Base-by-base conservation (phyloP, 768 basidiomycete species). In the Suillus clintonianus region DNA sequence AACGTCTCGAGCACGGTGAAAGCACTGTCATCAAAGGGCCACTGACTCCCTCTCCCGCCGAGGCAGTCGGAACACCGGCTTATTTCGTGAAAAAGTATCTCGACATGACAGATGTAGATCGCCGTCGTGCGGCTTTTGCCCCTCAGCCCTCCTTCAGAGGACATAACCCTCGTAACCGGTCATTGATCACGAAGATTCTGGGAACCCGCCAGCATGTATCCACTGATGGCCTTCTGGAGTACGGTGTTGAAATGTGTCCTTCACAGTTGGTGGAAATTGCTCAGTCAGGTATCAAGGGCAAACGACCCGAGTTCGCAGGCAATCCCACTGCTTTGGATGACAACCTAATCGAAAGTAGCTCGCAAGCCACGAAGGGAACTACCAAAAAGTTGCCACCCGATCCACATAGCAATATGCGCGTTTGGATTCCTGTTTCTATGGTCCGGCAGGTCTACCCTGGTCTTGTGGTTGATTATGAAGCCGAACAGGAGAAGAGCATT, bases 351-450 rank as follows among this genome's bases (percentile, higher is more conserved):
- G 70, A 66, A 42, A 62, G 60, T 14, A 60, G 58, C 41, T 42
- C 58, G 42, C 27, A 45, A 45, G 42, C 42, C 8, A 55, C 57
- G 7, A 61, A 59, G 60, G 69, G 64, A 50, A 60, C 64, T 62
- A 67, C 69, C 54, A 70, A 69, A 62, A 73, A 70, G 58, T 54
- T 67, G 14, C 68, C 71, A 36, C 66, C 65, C 17, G 78, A 80
- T 58, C 76, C 75, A 0, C 69, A 72, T 32, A 71, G 72, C 43
- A 63, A 70, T 5, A 63, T 78, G 58, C 70, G 74, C 19, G 64
- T 82, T 0, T 84, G 83, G 83, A 67, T 83, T 15, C 78, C 82
- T 0, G 82, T 77, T 4, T 74, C 70, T 10, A 73, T 85, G 36
- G 68, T 85, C 60, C 69, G 71, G n/a, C 74, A 77, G 61, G 83